A percentile compares a stretch with the other conserved stretches of the same genome.
These are phyloP conservation scores for Typha latifolia DNA, from an alignment of 176 grass and related monocot genomes.

Conservation along the genomic window DNA sequence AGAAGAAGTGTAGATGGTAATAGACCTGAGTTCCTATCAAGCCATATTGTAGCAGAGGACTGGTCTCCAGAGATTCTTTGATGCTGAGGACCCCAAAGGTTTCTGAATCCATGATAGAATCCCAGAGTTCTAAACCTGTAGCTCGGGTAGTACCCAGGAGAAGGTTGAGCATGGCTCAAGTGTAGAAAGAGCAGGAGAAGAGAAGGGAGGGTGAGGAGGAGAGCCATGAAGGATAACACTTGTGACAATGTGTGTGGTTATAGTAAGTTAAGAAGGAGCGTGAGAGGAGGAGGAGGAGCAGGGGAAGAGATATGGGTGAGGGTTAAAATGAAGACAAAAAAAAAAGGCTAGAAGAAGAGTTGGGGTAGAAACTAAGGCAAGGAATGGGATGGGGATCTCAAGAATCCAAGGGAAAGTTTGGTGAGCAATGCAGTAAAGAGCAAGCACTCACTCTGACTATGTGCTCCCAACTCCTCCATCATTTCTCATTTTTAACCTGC, in stretches of 20 bases:
- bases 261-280: too few species aligned
- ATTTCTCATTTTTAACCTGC: too few species aligned
- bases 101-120: constrained; percentile 39
- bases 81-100: constrained; percentile 56
- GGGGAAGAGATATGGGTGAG: too few species aligned
- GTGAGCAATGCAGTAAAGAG: too few species aligned
- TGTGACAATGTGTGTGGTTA: not conserved
- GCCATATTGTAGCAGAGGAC: constrained; percentile 39
- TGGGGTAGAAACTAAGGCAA: too few species aligned
- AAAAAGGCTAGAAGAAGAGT: too few species aligned
- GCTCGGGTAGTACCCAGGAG: constrained; percentile 42
- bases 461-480: too few species aligned
- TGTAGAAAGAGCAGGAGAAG: constrained; percentile 4
- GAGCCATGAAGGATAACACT: not conserved
- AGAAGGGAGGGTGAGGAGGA: not conserved
- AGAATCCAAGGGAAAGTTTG: too few species aligned
- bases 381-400: too few species aligned
- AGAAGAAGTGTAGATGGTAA: not conserved
- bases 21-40: constrained; percentile 47
- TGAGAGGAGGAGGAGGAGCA: too few species aligned
- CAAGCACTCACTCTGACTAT: too few species aligned
- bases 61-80: constrained; percentile 29
- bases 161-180: constrained; percentile 28
- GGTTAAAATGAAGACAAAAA: too few species aligned
- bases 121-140: constrained; percentile 5